A percentile compares a stretch with the other conserved stretches of the same genome.
These are phyloP conservation scores for Fomitiporia mediterranea DNA, from an alignment of 1,284 basidiomycete genomes.

Conservation along the genomic window DNA sequence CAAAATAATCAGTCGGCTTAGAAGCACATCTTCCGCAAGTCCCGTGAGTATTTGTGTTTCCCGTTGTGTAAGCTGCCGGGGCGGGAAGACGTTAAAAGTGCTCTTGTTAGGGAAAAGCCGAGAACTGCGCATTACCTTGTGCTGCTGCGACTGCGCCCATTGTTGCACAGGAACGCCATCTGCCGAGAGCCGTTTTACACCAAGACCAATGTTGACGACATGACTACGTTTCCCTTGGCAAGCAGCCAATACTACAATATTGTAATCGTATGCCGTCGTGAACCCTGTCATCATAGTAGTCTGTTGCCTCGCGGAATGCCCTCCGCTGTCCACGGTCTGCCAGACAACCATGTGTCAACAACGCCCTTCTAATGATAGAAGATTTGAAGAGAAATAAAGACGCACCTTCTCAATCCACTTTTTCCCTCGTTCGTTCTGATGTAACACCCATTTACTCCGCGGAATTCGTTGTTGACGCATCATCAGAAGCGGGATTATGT, in stretches of 20 bases:
- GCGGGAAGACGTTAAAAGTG: not conserved
- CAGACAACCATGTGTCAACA: not conserved
- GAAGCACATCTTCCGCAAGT: conserved; percentile 55
- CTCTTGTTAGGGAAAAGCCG: not conserved
- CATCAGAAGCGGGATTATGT: conserved; percentile 76
- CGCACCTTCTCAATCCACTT: conserved; percentile 77
- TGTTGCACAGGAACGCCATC: conserved; percentile 49
- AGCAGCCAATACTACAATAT: conserved; percentile 75
- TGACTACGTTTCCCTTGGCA: conserved; percentile 68
- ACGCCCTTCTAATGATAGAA: not conserved
- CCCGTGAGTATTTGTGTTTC: conserved; percentile 50
- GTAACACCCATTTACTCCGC: conserved; percentile 65
- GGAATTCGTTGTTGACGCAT: conserved; percentile 78
- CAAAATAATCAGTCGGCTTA: conserved; percentile 68
- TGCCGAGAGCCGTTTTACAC: conserved; percentile 59
- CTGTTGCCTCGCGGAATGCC: conserved; percentile 56
- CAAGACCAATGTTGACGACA: conserved; percentile 73
- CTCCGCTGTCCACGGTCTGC: conserved; percentile 42
- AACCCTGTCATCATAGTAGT: conserved; percentile 77
- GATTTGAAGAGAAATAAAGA: conserved; percentile 12
- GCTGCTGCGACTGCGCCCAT: conserved; percentile 65
- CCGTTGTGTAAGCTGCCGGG: conserved; percentile 61
- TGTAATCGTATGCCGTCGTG: conserved; percentile 62
- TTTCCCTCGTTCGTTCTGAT: conserved; percentile 55
- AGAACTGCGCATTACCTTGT: conserved; percentile 48